Evolutionary conservation across 768 basidiomycete genomes (phyloP), one percentile per base, ranked within the genome.

Genomic region (Hebeloma cylindrosporum): DNA sequence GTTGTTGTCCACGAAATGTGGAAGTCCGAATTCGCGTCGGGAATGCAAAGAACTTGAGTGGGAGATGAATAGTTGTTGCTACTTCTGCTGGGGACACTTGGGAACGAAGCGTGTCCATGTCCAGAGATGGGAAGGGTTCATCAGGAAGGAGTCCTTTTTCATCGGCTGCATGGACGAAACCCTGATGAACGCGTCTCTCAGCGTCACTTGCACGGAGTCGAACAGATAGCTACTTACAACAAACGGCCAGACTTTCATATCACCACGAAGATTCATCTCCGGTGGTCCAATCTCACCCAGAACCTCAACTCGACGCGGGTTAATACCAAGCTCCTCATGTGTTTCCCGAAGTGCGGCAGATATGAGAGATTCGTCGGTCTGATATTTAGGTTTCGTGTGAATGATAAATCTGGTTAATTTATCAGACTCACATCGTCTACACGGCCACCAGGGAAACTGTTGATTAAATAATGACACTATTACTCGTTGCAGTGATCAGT

Each of bases 391-490:
- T 32, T 53, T 52, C 47, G 50, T 52, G 45, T 45, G 46, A 45
- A 43, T 3, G 39, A 16, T 45, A 17, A 45, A 33, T 35, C 28
- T 49, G 16, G 49, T 26, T 38, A 38, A 16, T 31, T 10, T 21
- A 27, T 30, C 7, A 40, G 13, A 66, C 65, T 21, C 50, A 83
- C 85, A 41, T 80, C 64, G 60, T 89, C 87, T 21, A 82, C 74
- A 47, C 74, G 73, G 9, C 87, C 87, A 21, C 87, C 86, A 35
- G 87, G 87, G 63, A 86, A 88, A 68, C 87, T 89, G 23, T n/a
- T 40, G 22, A 32, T 11, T 21, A 4, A 33, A 40, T 30, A 32
- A 25, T 29, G 8, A 40, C 20, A 16, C 14, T 22, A 29, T 26
- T 21, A 39, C 21, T 11, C 13, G 21, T 23, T 42, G 23, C 10